Base-by-base conservation (phyloP, 805 yeast genomes). In the Kazachstania bromeliacearum region DNA sequence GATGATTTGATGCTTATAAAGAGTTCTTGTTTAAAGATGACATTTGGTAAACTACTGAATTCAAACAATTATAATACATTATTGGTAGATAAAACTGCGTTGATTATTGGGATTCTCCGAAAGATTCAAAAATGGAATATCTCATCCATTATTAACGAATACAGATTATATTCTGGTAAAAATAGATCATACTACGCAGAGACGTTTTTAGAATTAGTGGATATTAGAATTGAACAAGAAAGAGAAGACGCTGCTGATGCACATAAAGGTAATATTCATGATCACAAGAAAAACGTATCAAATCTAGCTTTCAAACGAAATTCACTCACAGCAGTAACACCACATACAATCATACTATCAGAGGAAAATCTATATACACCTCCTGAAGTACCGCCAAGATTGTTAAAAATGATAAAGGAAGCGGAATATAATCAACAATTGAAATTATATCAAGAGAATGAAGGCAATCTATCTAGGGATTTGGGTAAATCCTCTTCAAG, bases 71-170 rank as follows among this genome's bases (percentile, higher is more conserved):
- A 80, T 49, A 87, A 87, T 35, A 55, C 83, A 4, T 62, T 89
- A 31, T 57, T 89, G 10, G 75, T 92, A 16, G 97, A 92, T 53
- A 73, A 81, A 26, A 78, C 88, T 5, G 79, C 81, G 40, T 75
- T 92, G 9, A 68, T 88, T 14, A 73, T 85, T 8, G 96, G 96
- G 0, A 66, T 88, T 2, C 60, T 92, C 23, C 66, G 98, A 35
- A 78, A 80, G 53, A 66, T 88, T 27, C 92, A 85, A 58, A 81
- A 81, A 59, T 89, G 96, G 97, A 79, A 77, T 47, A 80, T 81
- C 53, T 75, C 88, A 17, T 79, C 94, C 14, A 75, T 89, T 4
- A 71, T 87, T 16, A 80, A 79, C 48, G 97, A 89, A 56, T 92
- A 85, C 59, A 66, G 95, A 36, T 67, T 83, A 7, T 83, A 76